phyloP scores from a whole-genome alignment of 257 asterid species.

The Solanum rostratum region DNA sequence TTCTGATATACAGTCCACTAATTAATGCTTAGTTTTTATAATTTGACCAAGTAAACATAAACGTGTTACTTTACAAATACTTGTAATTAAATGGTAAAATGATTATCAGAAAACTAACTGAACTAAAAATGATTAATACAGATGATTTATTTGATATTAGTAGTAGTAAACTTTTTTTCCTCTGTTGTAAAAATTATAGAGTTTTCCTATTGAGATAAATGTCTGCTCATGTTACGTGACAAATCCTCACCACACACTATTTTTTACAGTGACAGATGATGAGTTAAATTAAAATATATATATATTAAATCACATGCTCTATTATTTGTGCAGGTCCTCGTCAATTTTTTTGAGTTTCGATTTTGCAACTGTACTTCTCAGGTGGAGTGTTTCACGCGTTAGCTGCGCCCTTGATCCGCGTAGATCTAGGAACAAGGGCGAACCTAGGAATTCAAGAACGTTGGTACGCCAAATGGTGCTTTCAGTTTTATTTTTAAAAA shows the following conservation, averaged over 20 bases:
- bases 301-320: too few relatives aligned
- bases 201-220: not conserved
- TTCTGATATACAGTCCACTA: not conserved
- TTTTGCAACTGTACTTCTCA: too few relatives aligned
- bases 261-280: constrained; percentile 1
- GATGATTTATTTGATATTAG: not conserved
- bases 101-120: not conserved
- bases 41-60: not conserved
- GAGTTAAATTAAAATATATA: too few relatives aligned
- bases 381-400: too few relatives aligned
- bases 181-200: not conserved
- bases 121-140: not conserved
- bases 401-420: too few relatives aligned
- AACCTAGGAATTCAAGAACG: too few relatives aligned
- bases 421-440: too few relatives aligned
- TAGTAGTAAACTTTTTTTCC: not conserved
- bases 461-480: too few relatives aligned
- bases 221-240: constrained; percentile 4
- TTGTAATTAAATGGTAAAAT: not conserved
- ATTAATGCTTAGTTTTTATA: too few relatives aligned
- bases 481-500: too few relatives aligned
- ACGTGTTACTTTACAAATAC: not conserved
- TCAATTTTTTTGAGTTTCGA: too few relatives aligned
- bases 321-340: too few relatives aligned
- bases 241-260: constrained; percentile 20